Percentiles rank a stretch among this genome's conserved stretches.
Evolutionary conservation across 805 yeast genomes (phyloP).

Genomic region (Metschnikowia picachoensis): DNA sequence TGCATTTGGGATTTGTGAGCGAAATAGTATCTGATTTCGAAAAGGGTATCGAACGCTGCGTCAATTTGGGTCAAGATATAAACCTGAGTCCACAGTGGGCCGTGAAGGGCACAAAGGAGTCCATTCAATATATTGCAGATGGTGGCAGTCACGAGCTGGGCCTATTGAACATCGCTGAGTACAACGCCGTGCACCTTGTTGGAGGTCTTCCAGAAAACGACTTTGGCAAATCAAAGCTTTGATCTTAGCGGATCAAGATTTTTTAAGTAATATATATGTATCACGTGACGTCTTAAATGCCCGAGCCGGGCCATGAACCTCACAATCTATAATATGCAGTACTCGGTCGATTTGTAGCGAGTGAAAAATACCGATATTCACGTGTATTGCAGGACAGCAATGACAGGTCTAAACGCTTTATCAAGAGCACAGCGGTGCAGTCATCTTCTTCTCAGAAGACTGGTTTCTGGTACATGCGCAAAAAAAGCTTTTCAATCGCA

Average conservation of each 20-base stretch:
- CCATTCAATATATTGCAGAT: constrained; percentile 40
- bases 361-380: no score
- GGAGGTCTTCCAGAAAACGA: constrained; percentile 15
- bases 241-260: no score
- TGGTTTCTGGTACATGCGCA: not conserved
- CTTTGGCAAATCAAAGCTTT: constrained; percentile 6
- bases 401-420: not conserved
- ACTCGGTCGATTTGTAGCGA: not conserved
- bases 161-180: constrained; percentile 49
- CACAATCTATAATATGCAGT: not conserved
- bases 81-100: constrained; percentile 53
- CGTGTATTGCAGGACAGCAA: not conserved
- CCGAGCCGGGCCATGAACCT: not conserved
- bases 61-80: constrained; percentile 46
- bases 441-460: not conserved
- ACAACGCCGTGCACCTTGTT: constrained; percentile 40
- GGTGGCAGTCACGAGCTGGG: constrained; percentile 43
- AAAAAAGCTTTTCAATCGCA: not conserved
- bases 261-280: not conserved
- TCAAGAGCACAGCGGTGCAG: not conserved
- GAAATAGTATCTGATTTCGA: constrained; percentile 43
- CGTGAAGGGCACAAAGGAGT: constrained; percentile 57
- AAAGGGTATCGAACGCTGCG: constrained; percentile 48
- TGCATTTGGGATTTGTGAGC: constrained; percentile 51
- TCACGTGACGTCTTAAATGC: not conserved